Conservation (phyloP, 441 rosid genomes). For the Gossypium aridum region DNA sequence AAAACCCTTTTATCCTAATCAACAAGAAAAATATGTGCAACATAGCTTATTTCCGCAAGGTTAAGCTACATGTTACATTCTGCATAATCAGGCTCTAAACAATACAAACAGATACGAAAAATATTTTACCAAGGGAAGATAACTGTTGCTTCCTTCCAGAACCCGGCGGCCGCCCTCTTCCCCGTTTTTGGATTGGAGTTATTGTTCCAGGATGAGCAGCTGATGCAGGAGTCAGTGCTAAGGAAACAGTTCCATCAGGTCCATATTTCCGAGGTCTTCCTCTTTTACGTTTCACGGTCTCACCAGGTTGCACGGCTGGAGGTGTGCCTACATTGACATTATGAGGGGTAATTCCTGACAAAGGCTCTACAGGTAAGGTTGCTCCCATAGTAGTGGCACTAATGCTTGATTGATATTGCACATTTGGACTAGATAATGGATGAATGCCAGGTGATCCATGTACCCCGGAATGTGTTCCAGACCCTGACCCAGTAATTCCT, state of each 20-base stretch:
- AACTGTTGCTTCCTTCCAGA: slow-evolving; percentile 72
- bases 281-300: slow-evolving; percentile 69
- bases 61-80: slow-evolving; percentile 1
- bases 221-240: slow-evolving; percentile 74
- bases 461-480: slow-evolving; percentile 51
- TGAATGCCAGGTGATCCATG: slow-evolving; percentile 60
- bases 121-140: slow-evolving; percentile 57
- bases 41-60: not conserved
- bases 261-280: slow-evolving; percentile 93
- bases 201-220: slow-evolving; percentile 48
- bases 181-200: slow-evolving; percentile 68
- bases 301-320: slow-evolving; percentile 34
- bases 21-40: not conserved
- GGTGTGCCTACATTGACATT: slow-evolving; percentile 42
- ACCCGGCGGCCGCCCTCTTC: slow-evolving; percentile 92
- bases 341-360: slow-evolving; percentile 41
- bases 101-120: not conserved
- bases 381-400: slow-evolving; percentile 47
- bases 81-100: not conserved
- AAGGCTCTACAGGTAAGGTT: slow-evolving; percentile 53
- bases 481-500: slow-evolving; percentile 57
- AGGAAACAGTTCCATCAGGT: slow-evolving; percentile 67
- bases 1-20: not conserved
- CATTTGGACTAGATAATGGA: slow-evolving; percentile 41
- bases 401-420: slow-evolving; percentile 48